Evolutionary conservation across 495 filamentous ascomycete species (phyloP), one percentile per base, ranked within the genome.

Genomic region (Cryomyces antarcticus): DNA sequence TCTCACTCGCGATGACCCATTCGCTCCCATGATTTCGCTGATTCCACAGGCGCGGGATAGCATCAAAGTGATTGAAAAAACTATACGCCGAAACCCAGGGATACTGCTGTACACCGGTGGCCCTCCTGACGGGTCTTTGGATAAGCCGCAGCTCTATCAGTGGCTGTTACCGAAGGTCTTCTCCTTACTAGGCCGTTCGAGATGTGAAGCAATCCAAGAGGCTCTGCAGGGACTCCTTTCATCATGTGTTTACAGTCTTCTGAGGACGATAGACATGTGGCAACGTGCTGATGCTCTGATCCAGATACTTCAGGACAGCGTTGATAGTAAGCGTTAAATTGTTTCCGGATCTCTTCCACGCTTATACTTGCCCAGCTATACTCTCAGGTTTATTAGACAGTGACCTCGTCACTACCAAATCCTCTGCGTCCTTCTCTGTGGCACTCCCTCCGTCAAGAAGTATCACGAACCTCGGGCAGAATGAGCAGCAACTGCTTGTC

Each of bases 141-240:
- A 52, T 40, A 48, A 44, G 24, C 56, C 77, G 27, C 82, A 80
- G 9, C 63, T 93, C 24, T 82, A 77, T 62, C 54, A 82, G n/a
- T 89, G 85, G 82, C 62, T 96, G 5, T 55, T 82, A 13, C 73
- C 78, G 10, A 71, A 70, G 51, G 46, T 85, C 34, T 52, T 81
- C 37, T 57, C 56, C 39, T 56, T 81, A 43, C 57, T 80, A 13
- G 73, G 70, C 2, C 52, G 55, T 17, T 41, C 37, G 4, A 24
- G 51, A 7, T 39, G 48, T 29, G 37, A 47, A 9, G 30, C 39
- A 10, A 42, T 56, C 37, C 49, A 56, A 33, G 41, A 46, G 7
- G 11, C 41, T 36, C 37, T 58, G 36, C 5, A 62, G 61, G 50
- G 42, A 46, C 44, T 58, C 31, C 38, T 58, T 4, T 30, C 24